These are phyloP conservation scores for Sabuloglossum arenarium DNA, from an alignment of 495 filamentous ascomycete species.

Conservation along the genomic window DNA sequence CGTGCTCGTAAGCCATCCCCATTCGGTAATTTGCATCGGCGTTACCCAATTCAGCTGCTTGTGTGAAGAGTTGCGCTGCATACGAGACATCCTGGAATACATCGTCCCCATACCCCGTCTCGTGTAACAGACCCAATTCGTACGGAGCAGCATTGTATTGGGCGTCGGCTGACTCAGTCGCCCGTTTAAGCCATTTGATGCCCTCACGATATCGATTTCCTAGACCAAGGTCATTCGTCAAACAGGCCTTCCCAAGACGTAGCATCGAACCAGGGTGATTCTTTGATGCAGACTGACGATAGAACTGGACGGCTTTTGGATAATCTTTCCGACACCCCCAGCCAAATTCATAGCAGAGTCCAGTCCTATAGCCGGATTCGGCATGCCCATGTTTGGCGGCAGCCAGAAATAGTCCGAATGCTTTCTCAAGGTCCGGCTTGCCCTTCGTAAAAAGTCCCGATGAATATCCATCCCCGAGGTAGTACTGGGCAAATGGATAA, in stretches of 20 bases:
- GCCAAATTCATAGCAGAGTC: slow-evolving; percentile 91
- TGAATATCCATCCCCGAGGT: slow-evolving; percentile 81
- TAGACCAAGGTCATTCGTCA: slow-evolving; percentile 70
- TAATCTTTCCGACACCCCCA: slow-evolving; percentile 85
- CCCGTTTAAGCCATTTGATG: slow-evolving; percentile 90
- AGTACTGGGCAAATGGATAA: slow-evolving; percentile 95
- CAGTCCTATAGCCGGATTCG: slow-evolving; percentile 85
- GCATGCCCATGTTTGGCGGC: slow-evolving; percentile 96
- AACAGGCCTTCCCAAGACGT: slow-evolving; percentile 72
- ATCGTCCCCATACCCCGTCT: slow-evolving; percentile 76
- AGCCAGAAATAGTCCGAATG: slow-evolving; percentile 77
- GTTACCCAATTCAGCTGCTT: slow-evolving; percentile 82
- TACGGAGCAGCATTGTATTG: slow-evolving; percentile 91
- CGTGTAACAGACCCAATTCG: slow-evolving; percentile 72
- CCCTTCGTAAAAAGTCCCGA: slow-evolving; percentile 90
- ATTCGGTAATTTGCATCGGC: slow-evolving; percentile 64
- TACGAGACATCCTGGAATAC: slow-evolving; percentile 80
- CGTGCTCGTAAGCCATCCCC: slow-evolving; percentile 95
- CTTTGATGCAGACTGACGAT: slow-evolving; percentile 74
- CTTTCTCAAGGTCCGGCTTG: slow-evolving; percentile 71
- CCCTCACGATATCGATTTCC: slow-evolving; percentile 77
- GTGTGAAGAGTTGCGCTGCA: slow-evolving; percentile 83
- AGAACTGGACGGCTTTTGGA: slow-evolving; percentile 81
- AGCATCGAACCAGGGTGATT: slow-evolving; percentile 90
- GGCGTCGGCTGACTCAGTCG: slow-evolving; percentile 64